These are phyloP conservation scores for Fonsecaea monophora DNA, from an alignment of 2,329 filamentous ascomycete genomes.

Conservation along the genomic window DNA sequence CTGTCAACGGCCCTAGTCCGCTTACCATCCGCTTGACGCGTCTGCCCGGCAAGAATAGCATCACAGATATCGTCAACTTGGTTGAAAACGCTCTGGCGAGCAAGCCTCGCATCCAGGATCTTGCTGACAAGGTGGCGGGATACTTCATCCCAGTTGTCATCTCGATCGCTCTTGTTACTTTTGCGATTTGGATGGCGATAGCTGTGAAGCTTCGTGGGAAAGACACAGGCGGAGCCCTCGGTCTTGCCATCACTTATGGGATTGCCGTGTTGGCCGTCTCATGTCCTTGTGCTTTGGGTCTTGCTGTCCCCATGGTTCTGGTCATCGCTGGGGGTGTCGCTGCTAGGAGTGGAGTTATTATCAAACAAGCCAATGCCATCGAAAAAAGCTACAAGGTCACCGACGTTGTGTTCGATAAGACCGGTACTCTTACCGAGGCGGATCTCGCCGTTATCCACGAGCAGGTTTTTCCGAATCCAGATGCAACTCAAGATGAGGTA, in stretches of 20 bases:
- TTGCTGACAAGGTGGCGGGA: conserved; percentile 71
- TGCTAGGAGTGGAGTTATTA: conserved; percentile 69
- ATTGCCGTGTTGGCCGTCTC: conserved; percentile 77
- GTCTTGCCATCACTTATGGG: conserved; percentile 71
- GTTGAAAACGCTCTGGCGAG: conserved; percentile 73
- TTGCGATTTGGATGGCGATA: conserved; percentile 70
- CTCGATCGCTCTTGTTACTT: conserved; percentile 62
- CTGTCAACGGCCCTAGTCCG: conserved; percentile 62
- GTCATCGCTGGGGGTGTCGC: conserved; percentile 72
- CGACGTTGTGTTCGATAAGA: conserved; percentile 81
- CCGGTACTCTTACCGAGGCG: conserved; percentile 73
- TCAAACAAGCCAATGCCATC: conserved; percentile 70
- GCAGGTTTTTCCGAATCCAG: conserved; percentile 23
- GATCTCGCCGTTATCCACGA: conserved; percentile 52
- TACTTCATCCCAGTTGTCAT: conserved; percentile 74
- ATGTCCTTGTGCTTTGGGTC: conserved; percentile 78
- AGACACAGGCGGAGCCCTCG: conserved; percentile 56
- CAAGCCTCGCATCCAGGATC: conserved; percentile 71
- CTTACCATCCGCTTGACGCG: conserved; percentile 62
- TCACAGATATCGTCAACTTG: conserved; percentile 70
- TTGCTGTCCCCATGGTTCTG: conserved; percentile 79
- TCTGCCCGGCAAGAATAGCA: conserved; percentile 74
- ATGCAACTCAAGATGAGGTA: conserved; percentile 1
- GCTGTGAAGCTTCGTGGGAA: conserved; percentile 53
- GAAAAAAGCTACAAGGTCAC: conserved; percentile 67